Evolutionary conservation across 2,329 filamentous ascomycete species (phyloP), one percentile per base, ranked within the genome.

Genomic region (Colletotrichum abscissum): DNA sequence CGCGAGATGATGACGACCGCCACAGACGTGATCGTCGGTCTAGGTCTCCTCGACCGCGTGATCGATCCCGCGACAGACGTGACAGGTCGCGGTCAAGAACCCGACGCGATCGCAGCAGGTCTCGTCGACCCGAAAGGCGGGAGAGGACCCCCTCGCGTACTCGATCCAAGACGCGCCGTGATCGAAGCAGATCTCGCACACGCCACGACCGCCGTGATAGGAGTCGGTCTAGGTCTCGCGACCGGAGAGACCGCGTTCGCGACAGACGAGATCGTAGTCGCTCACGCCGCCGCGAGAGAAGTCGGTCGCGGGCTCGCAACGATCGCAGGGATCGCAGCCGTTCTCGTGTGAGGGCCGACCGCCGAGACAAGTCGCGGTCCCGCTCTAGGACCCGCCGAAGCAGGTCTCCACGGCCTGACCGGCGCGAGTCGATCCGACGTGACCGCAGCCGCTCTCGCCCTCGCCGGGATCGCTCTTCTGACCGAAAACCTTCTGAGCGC

Each of bases 91-190:
- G 71, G 4, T 71, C 71, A 14, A 57, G 60, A 30, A 78, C 80
- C 14, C 78, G 81, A 69, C 81, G 82, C n/a, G 82, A 84, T 8
- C 78, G 80, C 67, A 84, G 82, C 69, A 82, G 81, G 63, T 81
- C 83, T 33, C 59, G 71, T 22, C 77, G 63, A 1, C 49, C 62
- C 35, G 71, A 80, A 12, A 80, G 81, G 68, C 80, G 82, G 58
- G 84, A 85, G 19, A 82, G 83, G 76, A 83, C 79, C 28, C 83
- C 83, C 19, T 86, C 86, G n/a, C 80, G 82, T 8, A 63, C 58
- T 7, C 71, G 67, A 8, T 49, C 60, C 3, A 65, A 54, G 58
- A 75, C 78, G 26, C 78, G 80, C 19, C 78, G 80, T 73, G 80
- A 83, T 30, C 74, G 71, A 12, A 72, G 14, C 74, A 73, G 69